Percentiles rank a stretch among this genome's conserved stretches.
Evolutionary conservation across 805 yeast species (phyloP).

Genomic region (Myxozyma kluyveri): DNA sequence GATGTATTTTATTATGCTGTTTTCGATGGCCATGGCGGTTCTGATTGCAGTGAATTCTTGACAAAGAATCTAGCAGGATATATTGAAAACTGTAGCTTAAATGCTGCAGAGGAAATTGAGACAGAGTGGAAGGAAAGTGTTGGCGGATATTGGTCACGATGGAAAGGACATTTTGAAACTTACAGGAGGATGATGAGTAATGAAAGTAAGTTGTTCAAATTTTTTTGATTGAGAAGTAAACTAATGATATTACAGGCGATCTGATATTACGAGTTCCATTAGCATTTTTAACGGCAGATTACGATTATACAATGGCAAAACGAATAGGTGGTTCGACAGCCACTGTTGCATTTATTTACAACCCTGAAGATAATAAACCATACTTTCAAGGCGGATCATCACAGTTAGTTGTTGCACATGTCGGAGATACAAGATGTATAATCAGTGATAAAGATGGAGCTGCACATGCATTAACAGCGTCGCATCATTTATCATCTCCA

Average conservation of each 20-base stretch:
- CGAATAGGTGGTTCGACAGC: constrained; percentile 65
- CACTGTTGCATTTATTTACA: constrained; percentile 61
- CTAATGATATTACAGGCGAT: constrained; percentile 56
- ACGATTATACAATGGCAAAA: constrained; percentile 44
- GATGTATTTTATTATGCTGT: constrained; percentile 67
- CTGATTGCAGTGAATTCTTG: constrained; percentile 64
- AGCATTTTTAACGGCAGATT: constrained; percentile 65
- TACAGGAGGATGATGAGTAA: constrained; percentile 36
- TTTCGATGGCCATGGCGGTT: constrained; percentile 96
- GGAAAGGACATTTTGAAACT: constrained; percentile 52
- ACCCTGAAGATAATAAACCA: constrained; percentile 37
- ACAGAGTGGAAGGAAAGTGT: constrained; percentile 56
- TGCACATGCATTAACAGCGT: constrained; percentile 72
- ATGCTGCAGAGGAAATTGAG: constrained; percentile 45
- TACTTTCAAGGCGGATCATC: constrained; percentile 65
- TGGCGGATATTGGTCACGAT: constrained; percentile 83
- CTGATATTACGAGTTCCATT: constrained; percentile 59
- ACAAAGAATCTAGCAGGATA: constrained; percentile 50
- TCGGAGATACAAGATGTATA: constrained; percentile 88
- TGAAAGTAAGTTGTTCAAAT: constrained; percentile 12
- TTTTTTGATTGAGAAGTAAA: background rate
- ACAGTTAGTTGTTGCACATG: constrained; percentile 75
- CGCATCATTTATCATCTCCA: constrained; percentile 86
- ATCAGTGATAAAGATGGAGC: constrained; percentile 77
- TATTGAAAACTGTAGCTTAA: constrained; percentile 48